Conservation (phyloP, 192 early-diverging fungal genomes). For the Rhizophagus clarus region DNA sequence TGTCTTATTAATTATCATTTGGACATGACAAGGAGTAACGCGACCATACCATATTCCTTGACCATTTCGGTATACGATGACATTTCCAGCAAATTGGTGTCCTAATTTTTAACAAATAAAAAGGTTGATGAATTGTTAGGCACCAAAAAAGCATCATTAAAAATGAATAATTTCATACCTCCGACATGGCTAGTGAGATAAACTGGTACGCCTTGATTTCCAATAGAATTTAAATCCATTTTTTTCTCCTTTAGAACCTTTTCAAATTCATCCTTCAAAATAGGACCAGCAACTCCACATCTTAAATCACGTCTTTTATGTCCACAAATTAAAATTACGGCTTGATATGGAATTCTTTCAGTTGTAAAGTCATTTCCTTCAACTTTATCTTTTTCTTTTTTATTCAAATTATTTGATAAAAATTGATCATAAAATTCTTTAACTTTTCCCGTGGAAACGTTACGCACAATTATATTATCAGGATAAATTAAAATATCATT, state of each 20-base stretch:
- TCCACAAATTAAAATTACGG: slow-evolving; percentile 57
- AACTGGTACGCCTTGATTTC: slow-evolving; percentile 37
- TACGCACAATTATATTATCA: slow-evolving; percentile 55
- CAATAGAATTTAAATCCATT: slow-evolving; percentile 39
- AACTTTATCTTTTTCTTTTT: neutral
- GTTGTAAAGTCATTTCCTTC: neutral
- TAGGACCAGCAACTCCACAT: slow-evolving; percentile 53
- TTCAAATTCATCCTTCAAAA: slow-evolving; percentile 53
- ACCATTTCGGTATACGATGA: slow-evolving; percentile 55
- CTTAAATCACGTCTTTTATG: slow-evolving; percentile 57
- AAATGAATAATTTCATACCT: slow-evolving; percentile 35
- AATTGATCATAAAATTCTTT: slow-evolving; percentile 50
- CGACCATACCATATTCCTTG: slow-evolving; percentile 62
- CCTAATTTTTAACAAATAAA: slow-evolving; percentile 32
- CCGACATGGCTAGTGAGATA: slow-evolving; percentile 58
- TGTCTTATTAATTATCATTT: slow-evolving; percentile 52
- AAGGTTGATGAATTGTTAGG: neutral
- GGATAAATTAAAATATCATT: slow-evolving; percentile 48
- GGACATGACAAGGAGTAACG: slow-evolving; percentile 54
- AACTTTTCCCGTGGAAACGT: slow-evolving; percentile 46
- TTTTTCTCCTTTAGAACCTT: slow-evolving; percentile 45
- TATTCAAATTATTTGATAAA: slow-evolving; percentile 30
- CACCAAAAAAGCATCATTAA: neutral
- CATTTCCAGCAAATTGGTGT: slow-evolving; percentile 64
- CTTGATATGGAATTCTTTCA: slow-evolving; percentile 31